phyloP scores from a whole-genome alignment of 495 filamentous ascomycete genomes.

The Tuber melanosporum region DNA sequence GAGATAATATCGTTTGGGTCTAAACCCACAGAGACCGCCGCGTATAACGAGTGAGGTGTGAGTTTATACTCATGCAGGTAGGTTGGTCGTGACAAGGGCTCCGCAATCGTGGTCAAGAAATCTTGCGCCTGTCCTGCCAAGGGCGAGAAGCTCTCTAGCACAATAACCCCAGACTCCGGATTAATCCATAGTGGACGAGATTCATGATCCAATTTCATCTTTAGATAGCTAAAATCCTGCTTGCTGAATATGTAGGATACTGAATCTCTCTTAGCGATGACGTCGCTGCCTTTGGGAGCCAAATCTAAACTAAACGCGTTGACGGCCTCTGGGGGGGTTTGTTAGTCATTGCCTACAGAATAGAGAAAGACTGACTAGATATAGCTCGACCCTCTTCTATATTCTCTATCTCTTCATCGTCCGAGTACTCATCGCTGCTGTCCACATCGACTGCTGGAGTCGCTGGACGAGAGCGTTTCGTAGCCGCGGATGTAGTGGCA shows the following conservation, averaged over 20 bases:
- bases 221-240: slow-evolving; percentile 72
- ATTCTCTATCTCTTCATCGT: slow-evolving; percentile 25
- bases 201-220: slow-evolving; percentile 79
- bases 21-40: slow-evolving; percentile 86
- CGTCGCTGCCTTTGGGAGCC: neutral
- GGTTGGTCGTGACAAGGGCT: slow-evolving; percentile 78
- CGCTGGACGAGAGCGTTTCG: slow-evolving; percentile 32
- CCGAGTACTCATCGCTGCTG: slow-evolving; percentile 36
- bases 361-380: slow-evolving; percentile 27
- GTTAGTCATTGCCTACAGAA: neutral
- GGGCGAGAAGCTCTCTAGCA: slow-evolving; percentile 91
- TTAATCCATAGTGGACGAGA: slow-evolving; percentile 91
- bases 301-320: slow-evolving; percentile 8
- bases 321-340: slow-evolving; percentile 25
- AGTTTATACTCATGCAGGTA: slow-evolving; percentile 90
- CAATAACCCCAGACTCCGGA: slow-evolving; percentile 72
- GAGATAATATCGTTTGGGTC: slow-evolving; percentile 82
- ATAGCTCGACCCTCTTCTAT: slow-evolving; percentile 34
- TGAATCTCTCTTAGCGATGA: slow-evolving; percentile 20
- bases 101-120: slow-evolving; percentile 91
- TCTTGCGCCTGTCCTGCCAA: slow-evolving; percentile 79
- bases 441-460: slow-evolving; percentile 25
- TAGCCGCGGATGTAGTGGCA: slow-evolving; percentile 2
- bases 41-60: slow-evolving; percentile 87
- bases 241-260: slow-evolving; percentile 52